A percentile compares a stretch with the other conserved stretches of the same genome.
These are phyloP conservation scores for Corymbia calophylla DNA, from an alignment of 441 rosid genomes.

Conservation along the genomic window DNA sequence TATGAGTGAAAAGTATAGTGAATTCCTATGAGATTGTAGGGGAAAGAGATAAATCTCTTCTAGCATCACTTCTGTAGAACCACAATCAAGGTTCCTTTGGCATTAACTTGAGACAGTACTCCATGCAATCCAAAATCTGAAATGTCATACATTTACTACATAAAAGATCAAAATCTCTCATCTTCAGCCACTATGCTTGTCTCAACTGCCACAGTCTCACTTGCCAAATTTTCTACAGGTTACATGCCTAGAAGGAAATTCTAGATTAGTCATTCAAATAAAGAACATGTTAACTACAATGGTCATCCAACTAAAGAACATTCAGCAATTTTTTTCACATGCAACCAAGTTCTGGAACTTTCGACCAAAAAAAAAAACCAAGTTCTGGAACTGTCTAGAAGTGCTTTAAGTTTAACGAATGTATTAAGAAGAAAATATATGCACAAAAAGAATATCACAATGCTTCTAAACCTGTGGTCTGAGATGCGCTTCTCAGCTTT, in stretches of 20 bases:
- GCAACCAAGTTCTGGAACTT: neutral
- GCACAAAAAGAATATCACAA: neutral
- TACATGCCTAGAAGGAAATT: neutral
- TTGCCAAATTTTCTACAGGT: neutral
- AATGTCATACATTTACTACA: neutral
- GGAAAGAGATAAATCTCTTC: neutral
- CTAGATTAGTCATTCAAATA: neutral
- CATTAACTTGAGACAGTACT: neutral
- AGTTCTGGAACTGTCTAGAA: neutral
- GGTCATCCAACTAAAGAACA: neutral
- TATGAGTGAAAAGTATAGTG: neutral
- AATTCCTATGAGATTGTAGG: neutral
- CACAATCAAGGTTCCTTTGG: neutral
- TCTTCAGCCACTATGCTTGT: neutral
- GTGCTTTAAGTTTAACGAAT: neutral
- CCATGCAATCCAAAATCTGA: neutral
- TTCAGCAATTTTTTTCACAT: neutral
- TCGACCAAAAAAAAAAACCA: neutral
- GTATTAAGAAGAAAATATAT: neutral
- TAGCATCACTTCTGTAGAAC: neutral
- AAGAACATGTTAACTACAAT: neutral
- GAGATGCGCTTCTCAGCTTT: slow-evolving; percentile 73
- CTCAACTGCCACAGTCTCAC: neutral
- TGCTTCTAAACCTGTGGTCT: slow-evolving; percentile 60
- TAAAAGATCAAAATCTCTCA: neutral